These are phyloP conservation scores for Talaromyces piceae DNA, from an alignment of 2,329 filamentous ascomycete genomes.

Conservation along the genomic window DNA sequence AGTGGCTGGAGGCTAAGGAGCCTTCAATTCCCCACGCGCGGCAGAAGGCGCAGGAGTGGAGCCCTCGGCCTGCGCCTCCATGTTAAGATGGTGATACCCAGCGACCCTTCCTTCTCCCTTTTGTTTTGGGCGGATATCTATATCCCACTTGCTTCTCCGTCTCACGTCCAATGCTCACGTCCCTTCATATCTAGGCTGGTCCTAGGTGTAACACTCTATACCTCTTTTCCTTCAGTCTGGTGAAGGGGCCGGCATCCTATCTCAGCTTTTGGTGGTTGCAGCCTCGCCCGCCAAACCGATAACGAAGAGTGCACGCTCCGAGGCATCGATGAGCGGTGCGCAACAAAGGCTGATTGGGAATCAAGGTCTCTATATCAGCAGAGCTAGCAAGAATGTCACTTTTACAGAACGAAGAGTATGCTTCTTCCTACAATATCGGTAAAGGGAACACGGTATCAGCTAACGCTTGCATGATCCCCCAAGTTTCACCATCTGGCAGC, in stretches of 20 bases:
- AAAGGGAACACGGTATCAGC: neutral
- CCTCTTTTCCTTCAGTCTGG: neutral
- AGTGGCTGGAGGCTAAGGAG: too few species aligned
- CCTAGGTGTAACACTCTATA: conserved; percentile 19
- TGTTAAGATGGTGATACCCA: too few species aligned
- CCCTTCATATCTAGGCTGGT: conserved; percentile 23
- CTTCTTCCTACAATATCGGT: conserved; percentile 10
- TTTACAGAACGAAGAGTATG: conserved; percentile 47
- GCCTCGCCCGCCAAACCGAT: neutral
- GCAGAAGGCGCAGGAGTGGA: neutral
- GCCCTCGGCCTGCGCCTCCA: neutral
- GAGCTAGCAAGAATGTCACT: conserved; percentile 35
- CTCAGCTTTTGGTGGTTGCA: neutral
- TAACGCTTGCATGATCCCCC: neutral
- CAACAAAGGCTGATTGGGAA: neutral
- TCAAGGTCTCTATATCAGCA: neutral
- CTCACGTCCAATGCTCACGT: neutral
- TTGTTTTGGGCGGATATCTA: neutral
- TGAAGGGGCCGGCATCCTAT: neutral
- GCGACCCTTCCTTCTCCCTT: neutral
- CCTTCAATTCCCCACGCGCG: neutral
- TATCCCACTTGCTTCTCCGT: neutral
- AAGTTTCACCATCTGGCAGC: conserved; percentile 59
- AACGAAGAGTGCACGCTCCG: neutral
- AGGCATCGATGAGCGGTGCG: neutral